Base-by-base conservation (phyloP, 192 early-diverging fungal species). In the Umbelopsis sp. region DNA sequence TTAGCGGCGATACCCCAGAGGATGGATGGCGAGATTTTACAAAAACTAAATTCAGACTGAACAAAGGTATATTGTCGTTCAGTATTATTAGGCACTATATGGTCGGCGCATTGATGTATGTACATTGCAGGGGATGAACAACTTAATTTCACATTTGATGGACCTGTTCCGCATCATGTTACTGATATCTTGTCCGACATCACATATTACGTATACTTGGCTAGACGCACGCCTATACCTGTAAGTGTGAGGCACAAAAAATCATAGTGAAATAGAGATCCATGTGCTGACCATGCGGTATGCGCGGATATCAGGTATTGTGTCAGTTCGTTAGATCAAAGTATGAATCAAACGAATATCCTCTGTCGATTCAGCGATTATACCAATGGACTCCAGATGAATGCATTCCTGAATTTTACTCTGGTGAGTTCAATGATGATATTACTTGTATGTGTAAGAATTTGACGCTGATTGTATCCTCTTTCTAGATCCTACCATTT, bases 361-460 rank as follows among this genome's bases (percentile, higher is more conserved):
- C 89, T 10, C 77, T 81, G 1, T 90, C 89, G 3, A 80, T 91
- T 38, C 77, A 80, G 34, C 74, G 86, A 45, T 66, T 91, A n/a
- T 90, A 87, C 66, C 78, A 88, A 69, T 91, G 88, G 89, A 90
- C 90, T 4, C 88, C 90, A 38, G 90, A 91, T 72, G 90, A 91
- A 73, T 91, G 90, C 73, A 91, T 91, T 24, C 90, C 90, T 0
- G 90, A 91, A 47, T 91, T 91, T 32, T 91, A 89, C 59, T 86
- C 88, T 22, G 78, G 81, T 16, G 7, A 17, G 51, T 26, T 24
- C 6, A 21, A 9, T 1, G 17, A 21, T 49, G 25, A 8, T 24
- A 6, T 50, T 21, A 3, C 3, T 49, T 49, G 10, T 9, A 7
- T 49, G n/a, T 41, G 32, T 59, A 45, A 41, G 1, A 11, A 41